Evolutionary conservation across 2,329 filamentous ascomycete species (phyloP), one percentile per base, ranked within the genome.

Genomic region (Pestalotiopsis sp.): DNA sequence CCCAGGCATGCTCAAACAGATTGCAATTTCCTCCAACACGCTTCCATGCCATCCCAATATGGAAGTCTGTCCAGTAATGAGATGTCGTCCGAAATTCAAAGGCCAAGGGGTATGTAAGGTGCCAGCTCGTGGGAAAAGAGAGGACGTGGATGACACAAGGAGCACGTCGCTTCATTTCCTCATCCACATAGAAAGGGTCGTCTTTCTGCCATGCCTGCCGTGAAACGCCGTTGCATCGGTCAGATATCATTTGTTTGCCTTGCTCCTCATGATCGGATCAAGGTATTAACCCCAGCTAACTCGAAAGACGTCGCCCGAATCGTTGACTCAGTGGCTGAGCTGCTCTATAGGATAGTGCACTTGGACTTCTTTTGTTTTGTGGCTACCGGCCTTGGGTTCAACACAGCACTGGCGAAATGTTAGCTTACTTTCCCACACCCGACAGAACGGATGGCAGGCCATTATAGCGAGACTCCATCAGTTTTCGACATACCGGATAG

Each of bases 401-500:
- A 84, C 63, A 94, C 91, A 71, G 91, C 91, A 76, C 91, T 94
- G 75, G 20, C 14, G 3, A 13, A 23, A 70, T 61, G 70, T 71
- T 68, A 77, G 72, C 71, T 45, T 5, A 45, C 4, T 13, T 23
- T 13, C n/a, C 41, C 9, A 36, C n/a, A 13, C 4, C 23, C 25
- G 27, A 4, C 5, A 23, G 56, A 12, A 49, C 7, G 13, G 31
- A 5, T 39, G 11, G 59, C 11, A 20, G 38, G 31, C 27, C 4
- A 17, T 27, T n/a, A 23, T 7, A 14, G 52, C 45, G n/a, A 23
- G 25, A 25, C 12, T 7, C 13, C 17, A 31, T 36, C 41, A 12
- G 7, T 9, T 14, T 11, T 36, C 36, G 23, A 83, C 91, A 76
- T 84, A 98, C 96, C 96, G 92, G 79, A 99, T 99, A 41, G 96